A percentile compares a stretch with the other conserved stretches of the same genome.
Evolutionary conservation across 2,329 filamentous ascomycete species (phyloP).

Genomic region (Trichoderma cornu-damae): DNA sequence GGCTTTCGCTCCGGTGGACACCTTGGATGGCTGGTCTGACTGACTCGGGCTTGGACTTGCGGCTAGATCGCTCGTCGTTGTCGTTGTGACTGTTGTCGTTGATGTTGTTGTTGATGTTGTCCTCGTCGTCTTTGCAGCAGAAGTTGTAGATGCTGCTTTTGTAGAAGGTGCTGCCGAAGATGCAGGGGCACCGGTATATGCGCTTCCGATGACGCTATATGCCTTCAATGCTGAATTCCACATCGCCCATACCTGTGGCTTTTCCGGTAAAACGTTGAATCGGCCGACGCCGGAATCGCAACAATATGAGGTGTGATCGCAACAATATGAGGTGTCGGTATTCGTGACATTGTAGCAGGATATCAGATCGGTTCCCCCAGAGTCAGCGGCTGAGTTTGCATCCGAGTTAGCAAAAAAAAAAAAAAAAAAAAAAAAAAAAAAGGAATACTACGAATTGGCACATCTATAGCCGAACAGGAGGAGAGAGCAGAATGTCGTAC

Average conservation of each 20-base stretch:
- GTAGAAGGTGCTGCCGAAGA: not conserved
- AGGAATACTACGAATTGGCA: too few species aligned
- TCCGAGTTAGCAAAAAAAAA: not conserved
- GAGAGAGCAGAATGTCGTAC: not conserved
- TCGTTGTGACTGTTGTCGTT: not conserved
- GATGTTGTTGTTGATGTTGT: too few species aligned
- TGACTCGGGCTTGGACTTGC: not conserved
- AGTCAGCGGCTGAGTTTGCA: not conserved
- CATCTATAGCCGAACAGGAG: too few species aligned
- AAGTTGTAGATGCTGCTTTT: not conserved
- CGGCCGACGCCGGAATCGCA: not conserved
- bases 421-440: too few species aligned
- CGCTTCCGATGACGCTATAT: not conserved
- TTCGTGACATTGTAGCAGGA: conserved; percentile 4
- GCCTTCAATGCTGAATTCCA: not conserved
- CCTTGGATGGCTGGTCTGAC: not conserved
- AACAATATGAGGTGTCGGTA: not conserved
- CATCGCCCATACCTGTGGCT: not conserved
- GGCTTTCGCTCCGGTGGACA: not conserved
- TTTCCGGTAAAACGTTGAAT: not conserved
- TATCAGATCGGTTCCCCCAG: conserved; percentile 7
- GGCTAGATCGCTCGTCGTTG: not conserved
- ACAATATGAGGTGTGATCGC: not conserved
- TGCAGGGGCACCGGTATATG: not conserved
- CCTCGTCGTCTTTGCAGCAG: not conserved